A percentile compares a stretch with the other conserved stretches of the same genome.
phyloP scores from a whole-genome alignment of 73 alveolate species.

The Paramecium bursaria region DNA sequence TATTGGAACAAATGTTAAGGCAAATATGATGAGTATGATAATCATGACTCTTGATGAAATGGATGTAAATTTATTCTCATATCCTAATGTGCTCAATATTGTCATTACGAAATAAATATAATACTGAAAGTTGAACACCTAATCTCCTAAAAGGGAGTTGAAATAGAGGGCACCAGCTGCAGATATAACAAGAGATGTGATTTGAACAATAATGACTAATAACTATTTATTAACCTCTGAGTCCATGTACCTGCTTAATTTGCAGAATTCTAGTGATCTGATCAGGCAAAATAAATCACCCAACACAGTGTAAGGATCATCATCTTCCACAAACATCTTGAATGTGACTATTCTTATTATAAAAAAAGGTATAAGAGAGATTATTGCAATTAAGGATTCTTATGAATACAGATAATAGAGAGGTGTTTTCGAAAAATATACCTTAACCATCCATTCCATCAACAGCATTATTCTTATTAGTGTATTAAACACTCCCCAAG shows the following conservation, averaged over 20 bases:
- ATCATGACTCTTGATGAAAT: slow-evolving; percentile 82
- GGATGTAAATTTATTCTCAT: slow-evolving; percentile 91
- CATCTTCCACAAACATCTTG: slow-evolving; percentile 27
- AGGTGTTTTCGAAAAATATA: slow-evolving; percentile 33
- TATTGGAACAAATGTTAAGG: slow-evolving; percentile 86
- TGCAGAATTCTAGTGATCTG: slow-evolving; percentile 43
- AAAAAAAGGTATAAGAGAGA: slow-evolving; percentile 59
- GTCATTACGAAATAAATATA: slow-evolving; percentile 90
- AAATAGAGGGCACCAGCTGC: slow-evolving; percentile 68
- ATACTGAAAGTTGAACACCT: slow-evolving; percentile 75
- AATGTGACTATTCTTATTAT: neutral
- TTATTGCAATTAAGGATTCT: slow-evolving; percentile 43
- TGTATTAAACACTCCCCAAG: slow-evolving; percentile 60
- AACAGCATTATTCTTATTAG: slow-evolving; percentile 15
- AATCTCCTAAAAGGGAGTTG: slow-evolving; percentile 19
- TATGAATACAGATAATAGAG: slow-evolving; percentile 28
- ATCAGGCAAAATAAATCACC: slow-evolving; percentile 14
- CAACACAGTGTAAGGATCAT: neutral
- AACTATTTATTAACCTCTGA: slow-evolving; percentile 56
- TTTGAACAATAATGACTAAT: slow-evolving; percentile 22
- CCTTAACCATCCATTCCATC: slow-evolving; percentile 56
- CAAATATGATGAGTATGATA: slow-evolving; percentile 82
- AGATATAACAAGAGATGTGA: slow-evolving; percentile 48
- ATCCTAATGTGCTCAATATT: slow-evolving; percentile 93
- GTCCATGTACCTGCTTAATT: slow-evolving; percentile 43